These are phyloP conservation scores for Ilex paraguariensis DNA, from an alignment of 305 asterid genomes.

Conservation along the genomic window DNA sequence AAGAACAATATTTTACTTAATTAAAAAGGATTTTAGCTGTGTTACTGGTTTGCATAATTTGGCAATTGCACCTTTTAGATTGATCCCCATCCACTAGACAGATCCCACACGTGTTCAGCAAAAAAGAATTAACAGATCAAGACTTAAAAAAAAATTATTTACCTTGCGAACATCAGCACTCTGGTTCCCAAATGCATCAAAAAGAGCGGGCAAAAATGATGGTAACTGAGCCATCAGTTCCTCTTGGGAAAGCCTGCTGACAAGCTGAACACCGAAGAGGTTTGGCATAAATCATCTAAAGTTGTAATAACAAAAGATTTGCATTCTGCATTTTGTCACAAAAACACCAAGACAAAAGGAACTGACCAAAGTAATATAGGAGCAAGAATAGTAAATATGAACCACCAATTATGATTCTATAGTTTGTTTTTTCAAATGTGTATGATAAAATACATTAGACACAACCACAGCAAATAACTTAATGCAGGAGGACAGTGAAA, in stretches of 20 bases:
- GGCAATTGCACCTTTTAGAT: too few relatives aligned
- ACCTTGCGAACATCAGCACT: constrained; percentile 99
- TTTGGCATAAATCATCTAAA: constrained; percentile 4
- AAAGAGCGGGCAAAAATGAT: constrained; percentile 90
- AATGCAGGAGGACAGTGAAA: too few relatives aligned
- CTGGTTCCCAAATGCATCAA: constrained; percentile 96
- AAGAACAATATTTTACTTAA: neutral
- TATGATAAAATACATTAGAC: neutral
- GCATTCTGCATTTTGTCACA: neutral
- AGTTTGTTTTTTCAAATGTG: too few relatives aligned
- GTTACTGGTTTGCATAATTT: too few relatives aligned
- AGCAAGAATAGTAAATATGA: neutral
- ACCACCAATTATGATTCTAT: neutral
- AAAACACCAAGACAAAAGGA: too few relatives aligned
- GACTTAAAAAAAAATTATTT: constrained; percentile 5
- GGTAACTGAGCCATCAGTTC: constrained; percentile 81
- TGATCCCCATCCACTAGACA: neutral
- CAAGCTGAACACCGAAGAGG: constrained; percentile 52
- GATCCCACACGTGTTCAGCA: neutral
- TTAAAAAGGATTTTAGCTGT: neutral
- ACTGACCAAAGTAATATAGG: neutral
- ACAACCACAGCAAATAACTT: too few relatives aligned
- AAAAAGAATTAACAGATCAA: neutral
- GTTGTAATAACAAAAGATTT: neutral
- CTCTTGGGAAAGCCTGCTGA: constrained; percentile 88